phyloP scores from a whole-genome alignment of 2,329 filamentous ascomycete species.

The Penicillium sp. region DNA sequence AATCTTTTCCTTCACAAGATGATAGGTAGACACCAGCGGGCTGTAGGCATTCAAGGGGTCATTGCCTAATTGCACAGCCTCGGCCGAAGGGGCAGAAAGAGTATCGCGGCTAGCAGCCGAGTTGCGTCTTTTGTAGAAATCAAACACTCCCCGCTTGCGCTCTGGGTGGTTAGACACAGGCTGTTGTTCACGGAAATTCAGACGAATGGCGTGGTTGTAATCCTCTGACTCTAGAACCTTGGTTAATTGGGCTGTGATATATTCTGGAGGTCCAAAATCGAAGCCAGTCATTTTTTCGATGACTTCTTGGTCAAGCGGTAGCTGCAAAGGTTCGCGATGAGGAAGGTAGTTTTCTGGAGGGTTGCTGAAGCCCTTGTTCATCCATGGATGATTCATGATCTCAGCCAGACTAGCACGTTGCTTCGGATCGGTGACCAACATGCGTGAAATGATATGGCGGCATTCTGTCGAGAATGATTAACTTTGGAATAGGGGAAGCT shows the following conservation, averaged over 20 bases:
- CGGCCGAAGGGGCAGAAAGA: conserved; percentile 76
- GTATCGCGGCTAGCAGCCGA: conserved; percentile 83
- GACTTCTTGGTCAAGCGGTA: conserved; percentile 80
- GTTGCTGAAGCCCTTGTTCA: conserved; percentile 84
- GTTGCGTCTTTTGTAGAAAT: conserved; percentile 94
- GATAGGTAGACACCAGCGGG: conserved; percentile 90
- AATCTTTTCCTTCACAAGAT: conserved; percentile 91
- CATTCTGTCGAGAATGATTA: conserved; percentile 68
- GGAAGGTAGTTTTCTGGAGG: conserved; percentile 90
- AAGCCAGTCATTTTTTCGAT: conserved; percentile 96
- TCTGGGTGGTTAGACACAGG: conserved; percentile 62
- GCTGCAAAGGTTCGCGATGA: conserved; percentile 75
- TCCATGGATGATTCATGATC: conserved; percentile 95
- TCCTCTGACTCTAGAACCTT: conserved; percentile 91
- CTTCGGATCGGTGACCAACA: conserved; percentile 92
- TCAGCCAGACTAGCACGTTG: conserved; percentile 84
- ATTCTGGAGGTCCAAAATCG: conserved; percentile 87
- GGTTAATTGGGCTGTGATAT: conserved; percentile 77
- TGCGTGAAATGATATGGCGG: conserved; percentile 85
- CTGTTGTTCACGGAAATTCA: conserved; percentile 70
- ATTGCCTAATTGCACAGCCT: conserved; percentile 76
- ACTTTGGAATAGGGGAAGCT: conserved; percentile 17
- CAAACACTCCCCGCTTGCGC: conserved; percentile 87
- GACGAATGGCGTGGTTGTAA: conserved; percentile 80
- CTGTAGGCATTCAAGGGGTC: conserved; percentile 94